Evolutionary conservation across 2,329 filamentous ascomycete species (phyloP).

Genomic region (Paraphaeosphaeria sporulosa): DNA sequence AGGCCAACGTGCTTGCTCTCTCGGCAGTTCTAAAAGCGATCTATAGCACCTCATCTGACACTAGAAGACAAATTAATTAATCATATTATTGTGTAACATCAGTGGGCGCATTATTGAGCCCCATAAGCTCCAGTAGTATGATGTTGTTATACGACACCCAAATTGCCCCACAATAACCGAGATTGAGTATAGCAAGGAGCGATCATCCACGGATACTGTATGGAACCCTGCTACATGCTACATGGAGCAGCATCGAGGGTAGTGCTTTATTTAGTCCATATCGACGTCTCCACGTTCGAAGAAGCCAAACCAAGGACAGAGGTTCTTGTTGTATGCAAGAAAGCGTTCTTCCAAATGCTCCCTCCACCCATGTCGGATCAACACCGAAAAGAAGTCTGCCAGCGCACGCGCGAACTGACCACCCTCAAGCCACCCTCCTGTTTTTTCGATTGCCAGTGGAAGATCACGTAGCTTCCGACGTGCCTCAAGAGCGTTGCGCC

Average conservation of each 20-base stretch:
- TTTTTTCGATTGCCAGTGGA: not conserved
- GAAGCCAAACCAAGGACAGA: not conserved
- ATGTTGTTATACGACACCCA: not conserved
- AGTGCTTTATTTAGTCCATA: not conserved
- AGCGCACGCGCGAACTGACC: not conserved
- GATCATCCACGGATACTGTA: not conserved
- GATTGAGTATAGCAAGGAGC: not conserved
- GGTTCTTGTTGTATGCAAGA: not conserved
- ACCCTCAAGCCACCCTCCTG: not conserved
- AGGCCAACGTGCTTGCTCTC: not conserved
- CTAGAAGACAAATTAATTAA: not conserved
- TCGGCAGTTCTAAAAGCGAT: slow-evolving; percentile 1
- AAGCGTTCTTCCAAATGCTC: not conserved
- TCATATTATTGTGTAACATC: not conserved
- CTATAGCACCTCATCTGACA: not conserved
- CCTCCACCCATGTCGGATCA: not conserved
- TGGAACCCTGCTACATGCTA: not conserved
- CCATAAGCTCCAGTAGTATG: not conserved
- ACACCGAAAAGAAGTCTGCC: not conserved
- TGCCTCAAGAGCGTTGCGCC: not conserved
- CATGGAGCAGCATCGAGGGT: not conserved
- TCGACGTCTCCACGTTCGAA: not conserved
- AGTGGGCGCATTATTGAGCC: not conserved
- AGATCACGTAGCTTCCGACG: not conserved
- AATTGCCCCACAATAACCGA: slow-evolving; percentile 5